These are phyloP conservation scores for Verticillium dahliae DNA, from an alignment of 2,329 filamentous ascomycete species.

Conservation along the genomic window DNA sequence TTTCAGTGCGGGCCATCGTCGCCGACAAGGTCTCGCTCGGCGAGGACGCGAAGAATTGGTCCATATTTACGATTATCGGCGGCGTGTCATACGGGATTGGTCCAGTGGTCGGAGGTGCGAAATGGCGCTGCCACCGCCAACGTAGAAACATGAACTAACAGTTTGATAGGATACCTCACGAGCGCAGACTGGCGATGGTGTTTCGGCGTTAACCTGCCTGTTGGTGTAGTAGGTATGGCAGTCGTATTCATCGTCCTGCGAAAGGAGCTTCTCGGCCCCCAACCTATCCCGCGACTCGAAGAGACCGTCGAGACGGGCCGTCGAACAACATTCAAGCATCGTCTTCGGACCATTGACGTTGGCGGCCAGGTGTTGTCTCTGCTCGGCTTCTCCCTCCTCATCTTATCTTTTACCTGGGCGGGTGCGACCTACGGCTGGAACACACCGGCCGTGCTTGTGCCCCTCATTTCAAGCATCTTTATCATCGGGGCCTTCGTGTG, in stretches of 20 bases:
- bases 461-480: constrained; percentile 37
- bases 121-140: neutral
- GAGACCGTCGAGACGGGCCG: constrained; percentile 26
- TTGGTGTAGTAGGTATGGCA: constrained; percentile 43
- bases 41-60: constrained; percentile 57
- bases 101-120: constrained; percentile 49
- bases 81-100: constrained; percentile 53
- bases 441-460: constrained; percentile 38
- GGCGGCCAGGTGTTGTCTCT: constrained; percentile 52
- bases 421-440: constrained; percentile 47
- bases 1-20: constrained; percentile 55
- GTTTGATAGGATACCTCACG: constrained; percentile 36
- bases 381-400: constrained; percentile 44
- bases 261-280: constrained; percentile 49
- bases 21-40: constrained; percentile 56
- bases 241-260: constrained; percentile 50
- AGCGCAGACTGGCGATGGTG: constrained; percentile 58
- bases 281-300: constrained; percentile 37
- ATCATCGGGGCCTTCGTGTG: constrained; percentile 34
- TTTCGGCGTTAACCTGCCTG: constrained; percentile 57
- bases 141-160: neutral
- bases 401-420: constrained; percentile 50
- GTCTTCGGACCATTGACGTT: constrained; percentile 48
- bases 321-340: constrained; percentile 28
- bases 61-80: constrained; percentile 52